phyloP scores from a whole-genome alignment of 129 eudicot species.

The Flaveria bidentis region DNA sequence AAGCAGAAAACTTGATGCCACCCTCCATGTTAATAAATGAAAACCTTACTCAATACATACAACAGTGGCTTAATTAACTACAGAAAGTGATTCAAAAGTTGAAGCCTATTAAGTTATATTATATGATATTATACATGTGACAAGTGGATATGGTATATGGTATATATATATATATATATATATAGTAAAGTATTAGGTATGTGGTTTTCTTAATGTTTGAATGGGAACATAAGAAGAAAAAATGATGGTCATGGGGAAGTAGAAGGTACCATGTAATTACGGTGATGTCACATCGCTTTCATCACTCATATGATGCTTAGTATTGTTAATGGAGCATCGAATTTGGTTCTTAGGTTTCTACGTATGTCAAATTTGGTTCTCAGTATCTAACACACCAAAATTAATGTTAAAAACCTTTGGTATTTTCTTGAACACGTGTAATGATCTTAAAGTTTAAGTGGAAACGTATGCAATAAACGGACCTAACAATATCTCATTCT shows the following conservation, averaged over 20 bases:
- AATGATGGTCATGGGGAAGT: not conserved
- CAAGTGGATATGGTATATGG: not conserved
- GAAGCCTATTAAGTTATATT: not conserved
- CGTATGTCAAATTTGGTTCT: not conserved
- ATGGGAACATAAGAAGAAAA: not conserved
- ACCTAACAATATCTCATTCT: too few relatives aligned
- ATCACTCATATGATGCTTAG: not conserved
- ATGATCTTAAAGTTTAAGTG: too few relatives aligned
- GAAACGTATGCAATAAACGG: too few relatives aligned
- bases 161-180: not conserved
- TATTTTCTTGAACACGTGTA: too few relatives aligned
- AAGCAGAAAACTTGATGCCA: slow-evolving; percentile 1
- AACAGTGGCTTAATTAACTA: not conserved
- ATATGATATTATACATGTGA: not conserved
- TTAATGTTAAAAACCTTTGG: too few relatives aligned
- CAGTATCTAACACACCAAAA: too few relatives aligned
- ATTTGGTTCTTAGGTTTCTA: not conserved
- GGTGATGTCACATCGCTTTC: slow-evolving; percentile 6
- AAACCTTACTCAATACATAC: not conserved
- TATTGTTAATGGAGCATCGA: not conserved
- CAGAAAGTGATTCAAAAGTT: not conserved
- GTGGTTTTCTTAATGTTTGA: not conserved
- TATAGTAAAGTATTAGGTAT: not conserved
- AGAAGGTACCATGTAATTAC: slow-evolving; percentile 4
- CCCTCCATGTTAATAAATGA: not conserved